Evolutionary conservation across 179 eudicot genomes (phyloP), one percentile per base, ranked within the genome.

Genomic region (Nepenthes alata): DNA sequence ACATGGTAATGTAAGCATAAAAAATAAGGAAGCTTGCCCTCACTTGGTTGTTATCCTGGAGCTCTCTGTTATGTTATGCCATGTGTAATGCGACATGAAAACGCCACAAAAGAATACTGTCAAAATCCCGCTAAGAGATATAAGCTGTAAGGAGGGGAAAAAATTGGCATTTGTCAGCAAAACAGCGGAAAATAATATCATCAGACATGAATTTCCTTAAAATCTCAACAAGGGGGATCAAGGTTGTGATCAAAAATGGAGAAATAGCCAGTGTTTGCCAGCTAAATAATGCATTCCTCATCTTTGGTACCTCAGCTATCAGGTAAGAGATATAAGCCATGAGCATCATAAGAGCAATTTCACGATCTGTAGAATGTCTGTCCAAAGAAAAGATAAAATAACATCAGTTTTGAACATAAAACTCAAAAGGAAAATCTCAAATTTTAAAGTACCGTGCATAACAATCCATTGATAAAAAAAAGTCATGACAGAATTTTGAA

Each of bases 1-100:
- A 2, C 53, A 11, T 50, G 15, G 53, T 13, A 3, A 8, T 6
- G 53, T 10, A 10, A 50, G n/a, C 53, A 50, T 10, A n/a, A 50
- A 50, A 50, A 50, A 11, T 11, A 3, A 1, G 53, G 53, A 25
- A 13, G 13, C n/a, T 50, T 44, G 53, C 15, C 68, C 89, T 77
- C 67, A 87, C 95, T 84, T 84, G 69, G 95, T 71, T 13, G 93
- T 77, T 59, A 79, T 67, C 58, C 84, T 67, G 39, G 84, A 80
- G 63, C 77, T 80, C 72, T 80, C 81, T 3, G 81, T 74, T 60
- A 80, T 77, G 58, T 80, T 80, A 50, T 80, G 84, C 84, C 84
- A 80, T 52, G 84, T 80, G 65, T 80, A 80, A 57, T 80, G 85
- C 10, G 85, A 80, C 84, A 80, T 80, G 60, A 77, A 79, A 72